Conservation (phyloP, 78 protist genomes). For the Monocercomonoides exilis region DNA sequence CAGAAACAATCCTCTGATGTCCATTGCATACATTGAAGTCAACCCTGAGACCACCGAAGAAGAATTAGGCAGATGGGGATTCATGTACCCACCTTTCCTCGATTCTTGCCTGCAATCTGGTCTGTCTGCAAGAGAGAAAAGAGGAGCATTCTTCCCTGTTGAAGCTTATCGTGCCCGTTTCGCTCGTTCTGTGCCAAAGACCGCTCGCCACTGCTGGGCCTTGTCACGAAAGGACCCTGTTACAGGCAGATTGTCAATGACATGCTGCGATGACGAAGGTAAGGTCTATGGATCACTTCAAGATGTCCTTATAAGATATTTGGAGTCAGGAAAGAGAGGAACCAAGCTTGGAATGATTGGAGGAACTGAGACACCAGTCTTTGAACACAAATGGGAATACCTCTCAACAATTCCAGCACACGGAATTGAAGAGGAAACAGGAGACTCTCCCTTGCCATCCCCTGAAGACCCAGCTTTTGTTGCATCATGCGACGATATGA, state of each 20-base stretch:
- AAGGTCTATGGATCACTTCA: neutral
- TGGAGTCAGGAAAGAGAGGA: neutral
- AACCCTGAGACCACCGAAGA: neutral
- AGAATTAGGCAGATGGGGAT: neutral
- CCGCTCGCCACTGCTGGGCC: neutral
- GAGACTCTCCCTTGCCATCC: too few relatives aligned
- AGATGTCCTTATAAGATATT: neutral
- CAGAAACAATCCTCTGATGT: neutral
- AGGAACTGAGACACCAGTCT: neutral
- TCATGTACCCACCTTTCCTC: neutral
- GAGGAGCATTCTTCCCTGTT: slow-evolving; percentile 5
- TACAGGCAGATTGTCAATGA: neutral
- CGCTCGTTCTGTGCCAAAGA: neutral
- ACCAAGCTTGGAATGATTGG: neutral
- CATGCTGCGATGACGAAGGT: neutral
- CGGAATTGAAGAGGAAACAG: neutral
- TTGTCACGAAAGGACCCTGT: neutral
- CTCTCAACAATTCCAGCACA: neutral
- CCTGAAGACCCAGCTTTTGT: neutral
- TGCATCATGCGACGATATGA: neutral
- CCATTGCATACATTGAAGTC: neutral
- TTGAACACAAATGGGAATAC: neutral
- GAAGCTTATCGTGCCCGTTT: slow-evolving; percentile 1
- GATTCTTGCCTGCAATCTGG: slow-evolving; percentile 7
- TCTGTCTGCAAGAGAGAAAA: neutral